phyloP scores from a whole-genome alignment of 345 rosid species.

The Angophora floribunda region DNA sequence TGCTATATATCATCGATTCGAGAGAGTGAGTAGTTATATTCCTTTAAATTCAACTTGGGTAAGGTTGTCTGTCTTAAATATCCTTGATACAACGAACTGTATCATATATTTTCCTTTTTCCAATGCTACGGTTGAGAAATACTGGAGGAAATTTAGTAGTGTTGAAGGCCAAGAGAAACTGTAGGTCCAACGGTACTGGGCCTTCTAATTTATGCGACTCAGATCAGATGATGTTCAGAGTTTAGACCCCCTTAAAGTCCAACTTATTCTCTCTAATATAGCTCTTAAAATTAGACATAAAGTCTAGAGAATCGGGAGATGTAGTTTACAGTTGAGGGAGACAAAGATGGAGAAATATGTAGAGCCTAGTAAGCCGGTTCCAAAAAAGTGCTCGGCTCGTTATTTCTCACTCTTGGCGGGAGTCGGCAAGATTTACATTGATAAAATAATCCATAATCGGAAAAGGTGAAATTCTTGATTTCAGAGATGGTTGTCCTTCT shows the following conservation, averaged over 20 bases:
- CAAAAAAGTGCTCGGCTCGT: neutral
- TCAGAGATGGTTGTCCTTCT: neutral
- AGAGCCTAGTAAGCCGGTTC: neutral
- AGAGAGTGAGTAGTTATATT: neutral
- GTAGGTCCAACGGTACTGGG: neutral
- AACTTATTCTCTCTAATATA: neutral
- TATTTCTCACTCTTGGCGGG: neutral
- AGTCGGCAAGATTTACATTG: neutral
- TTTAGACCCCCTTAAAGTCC: neutral
- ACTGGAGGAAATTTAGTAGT: neutral
- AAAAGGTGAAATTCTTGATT: neutral
- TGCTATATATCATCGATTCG: neutral
- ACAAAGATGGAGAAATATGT: neutral
- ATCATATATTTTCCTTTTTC: neutral
- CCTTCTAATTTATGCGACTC: neutral
- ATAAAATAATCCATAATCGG: neutral
- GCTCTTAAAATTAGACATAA: neutral
- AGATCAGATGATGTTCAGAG: rapidly evolving
- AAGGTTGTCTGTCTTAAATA: neutral
- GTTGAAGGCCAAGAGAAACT: neutral
- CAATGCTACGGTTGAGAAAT: neutral
- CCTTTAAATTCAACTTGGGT: neutral
- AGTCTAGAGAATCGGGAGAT: neutral
- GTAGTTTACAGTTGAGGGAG: neutral
- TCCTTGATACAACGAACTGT: neutral